Conservation (phyloP, 1,139 yeast species). For the Protomyces inouyei region DNA sequence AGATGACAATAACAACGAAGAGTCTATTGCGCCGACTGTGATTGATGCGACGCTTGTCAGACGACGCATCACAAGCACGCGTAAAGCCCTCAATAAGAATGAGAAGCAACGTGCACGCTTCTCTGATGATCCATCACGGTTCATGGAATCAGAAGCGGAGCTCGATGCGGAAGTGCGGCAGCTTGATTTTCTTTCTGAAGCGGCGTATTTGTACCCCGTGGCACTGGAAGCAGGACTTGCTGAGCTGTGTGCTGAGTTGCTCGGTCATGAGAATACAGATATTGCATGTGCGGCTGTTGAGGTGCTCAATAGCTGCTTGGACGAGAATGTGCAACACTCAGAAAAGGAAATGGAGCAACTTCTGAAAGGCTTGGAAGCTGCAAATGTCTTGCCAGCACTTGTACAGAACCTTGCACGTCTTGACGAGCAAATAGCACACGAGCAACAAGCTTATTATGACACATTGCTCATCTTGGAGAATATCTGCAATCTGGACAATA, state of each 20-base stretch:
- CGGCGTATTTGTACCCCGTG: slow-evolving; percentile 35
- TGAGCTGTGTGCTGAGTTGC: slow-evolving; percentile 34
- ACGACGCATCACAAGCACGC: slow-evolving; percentile 35
- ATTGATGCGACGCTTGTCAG: slow-evolving; percentile 30
- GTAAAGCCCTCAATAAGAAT: slow-evolving; percentile 37
- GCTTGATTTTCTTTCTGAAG: slow-evolving; percentile 38
- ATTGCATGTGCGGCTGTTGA: slow-evolving; percentile 37
- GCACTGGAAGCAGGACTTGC: slow-evolving; percentile 35
- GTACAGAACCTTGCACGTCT: slow-evolving; percentile 31
- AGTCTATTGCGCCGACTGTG: background rate
- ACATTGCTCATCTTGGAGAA: slow-evolving; percentile 30
- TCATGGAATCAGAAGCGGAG: slow-evolving; percentile 35
- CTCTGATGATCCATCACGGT: slow-evolving; percentile 40
- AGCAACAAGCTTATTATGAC: slow-evolving; percentile 28
- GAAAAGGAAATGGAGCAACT: slow-evolving; percentile 28
- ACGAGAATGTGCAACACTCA: slow-evolving; percentile 31
- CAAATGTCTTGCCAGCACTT: slow-evolving; percentile 28
- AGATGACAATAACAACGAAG: slow-evolving; percentile 15
- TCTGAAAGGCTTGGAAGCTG: slow-evolving; percentile 25
- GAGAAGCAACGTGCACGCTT: slow-evolving; percentile 37
- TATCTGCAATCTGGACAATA: slow-evolving; percentile 24
- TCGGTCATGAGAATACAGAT: slow-evolving; percentile 41
- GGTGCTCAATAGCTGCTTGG: slow-evolving; percentile 35
- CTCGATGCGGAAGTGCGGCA: slow-evolving; percentile 37
- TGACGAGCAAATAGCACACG: slow-evolving; percentile 27